phyloP scores from a whole-genome alignment of 768 basidiomycete genomes.

The Phlebiopsis flavidoalba region DNA sequence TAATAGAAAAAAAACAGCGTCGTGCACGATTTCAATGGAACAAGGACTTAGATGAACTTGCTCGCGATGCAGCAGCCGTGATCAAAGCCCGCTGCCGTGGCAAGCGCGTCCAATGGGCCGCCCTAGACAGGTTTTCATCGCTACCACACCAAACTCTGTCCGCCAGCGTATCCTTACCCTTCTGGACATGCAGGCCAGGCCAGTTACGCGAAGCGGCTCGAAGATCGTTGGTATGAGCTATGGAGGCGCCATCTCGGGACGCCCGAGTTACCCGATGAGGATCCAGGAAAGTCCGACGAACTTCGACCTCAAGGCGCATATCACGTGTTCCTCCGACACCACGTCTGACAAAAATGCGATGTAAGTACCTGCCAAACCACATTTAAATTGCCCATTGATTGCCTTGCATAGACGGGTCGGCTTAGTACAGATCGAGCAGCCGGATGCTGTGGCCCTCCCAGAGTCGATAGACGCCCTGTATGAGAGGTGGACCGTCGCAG shows the following conservation, averaged over 20 bases:
- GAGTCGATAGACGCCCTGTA: slow-evolving; percentile 38
- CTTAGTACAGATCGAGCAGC: slow-evolving; percentile 42
- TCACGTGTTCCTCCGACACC: slow-evolving; percentile 74
- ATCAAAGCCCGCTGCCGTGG: slow-evolving; percentile 73
- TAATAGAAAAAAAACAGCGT: slow-evolving; percentile 22
- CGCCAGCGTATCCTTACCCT: slow-evolving; percentile 63
- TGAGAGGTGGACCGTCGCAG: slow-evolving; percentile 45
- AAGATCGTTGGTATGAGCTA: slow-evolving; percentile 75
- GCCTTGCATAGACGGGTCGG: slow-evolving; percentile 51
- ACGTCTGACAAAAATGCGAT: slow-evolving; percentile 84
- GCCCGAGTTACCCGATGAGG: slow-evolving; percentile 61
- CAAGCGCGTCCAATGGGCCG: slow-evolving; percentile 62
- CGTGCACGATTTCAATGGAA: slow-evolving; percentile 81
- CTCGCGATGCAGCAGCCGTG: slow-evolving; percentile 79
- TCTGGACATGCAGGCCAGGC: slow-evolving; percentile 58
- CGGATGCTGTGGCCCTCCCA: slow-evolving; percentile 33
- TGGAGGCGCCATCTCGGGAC: slow-evolving; percentile 73
- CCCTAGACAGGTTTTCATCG: slow-evolving; percentile 75
- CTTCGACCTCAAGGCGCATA: slow-evolving; percentile 77
- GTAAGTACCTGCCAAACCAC: slow-evolving; percentile 44
- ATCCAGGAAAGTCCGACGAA: slow-evolving; percentile 61
- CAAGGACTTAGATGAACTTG: slow-evolving; percentile 82
- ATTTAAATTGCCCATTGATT: slow-evolving; percentile 11
- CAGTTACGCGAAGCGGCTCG: slow-evolving; percentile 71
- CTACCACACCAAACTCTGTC: slow-evolving; percentile 66